Evolutionary conservation across 176 grass and related monocot genomes (phyloP), one percentile per base, ranked within the genome.

Genomic region (Pontederia paniculata): DNA sequence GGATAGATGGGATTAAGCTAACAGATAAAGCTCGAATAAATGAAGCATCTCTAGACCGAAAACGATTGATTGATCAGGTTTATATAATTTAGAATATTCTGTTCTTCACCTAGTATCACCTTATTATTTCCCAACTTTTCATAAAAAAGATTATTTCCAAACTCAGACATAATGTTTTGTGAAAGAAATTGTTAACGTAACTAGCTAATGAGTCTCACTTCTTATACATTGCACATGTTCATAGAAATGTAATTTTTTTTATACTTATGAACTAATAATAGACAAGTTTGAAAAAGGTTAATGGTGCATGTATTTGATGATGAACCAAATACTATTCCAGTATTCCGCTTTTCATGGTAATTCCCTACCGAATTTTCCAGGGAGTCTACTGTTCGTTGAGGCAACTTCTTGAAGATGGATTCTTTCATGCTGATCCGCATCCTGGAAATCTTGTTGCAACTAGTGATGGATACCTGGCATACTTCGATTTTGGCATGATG

Each of bases 401-500:
- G 25, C 91, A 97, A 58, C 80, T 97, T 69, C 82, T 97, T 58
- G 91, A 90, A 74, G 91, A 90, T 31, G 91, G 91, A 2, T 97
- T 87, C 81, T 97, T 97, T 59, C 91, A 97, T 78, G 91, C 91
- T 11, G 91, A 97, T 49, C 91, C 91, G n/a, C 86, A 97, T 81
- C 91, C 91, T 31, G 91, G 91, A 74, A 97, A 97, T 74, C 86
- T 97, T 63, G 91, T 97, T 25, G 91, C 71, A 61, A 90, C 86
- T 64, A 60, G 78, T 72, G 64, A 66, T n/a, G 91, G 91, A 31
- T 86, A 73, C 78, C 72, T 97, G 54, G 91, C 86, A 50, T 97
- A 97, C 65, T 97, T 97, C 71, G 91, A 97, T 65, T 97, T 97
- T 18, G 91, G 91, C 63, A 97, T 97, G 91, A 97, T 97, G 91